Evolutionary conservation across 441 rosid genomes (phyloP), one percentile per base, ranked within the genome.

Genomic region (Erodium texanum): DNA sequence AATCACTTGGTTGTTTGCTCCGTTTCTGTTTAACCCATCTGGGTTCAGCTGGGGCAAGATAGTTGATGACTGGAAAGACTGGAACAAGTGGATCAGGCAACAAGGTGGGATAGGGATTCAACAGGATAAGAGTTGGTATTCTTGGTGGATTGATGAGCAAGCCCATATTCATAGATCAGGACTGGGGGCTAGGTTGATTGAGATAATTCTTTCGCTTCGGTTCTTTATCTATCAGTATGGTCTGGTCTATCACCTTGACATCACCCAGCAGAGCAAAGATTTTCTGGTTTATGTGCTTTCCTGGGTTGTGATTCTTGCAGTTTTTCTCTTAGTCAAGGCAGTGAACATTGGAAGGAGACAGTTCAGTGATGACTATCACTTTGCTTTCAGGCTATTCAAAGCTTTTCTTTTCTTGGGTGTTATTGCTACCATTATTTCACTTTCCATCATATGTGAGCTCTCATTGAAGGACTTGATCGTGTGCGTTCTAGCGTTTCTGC

Each of bases 141-240:
- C 99, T 8, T 94, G 99, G 99, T 94, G 99, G 99, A 77, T 75
- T 34, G 97, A 89, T n/a, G 98, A 92, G 71, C 99, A 94, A 79
- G 83, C 86, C 29, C 99, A 89, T 79, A 87, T 94, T 38, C 84
- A 78, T 54, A 83, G 78, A 59, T 89, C 96, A 3, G 94, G 97
- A 29, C 72, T 86, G 24, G 88, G 87, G 20, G 95, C 97, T 75
- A 84, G 94, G 70, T 66, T 86, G 70, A 76, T 88, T 27, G 97
- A 94, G 79, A 80, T 94, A 2, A 67, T 94, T 73, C 86, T 94
- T 24, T 92, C 97, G 65, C 72, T 85, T 72, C 88, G 97, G 65
- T 94, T 94, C 78, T 94, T 94, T 41, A 79, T 94, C 78, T 94
- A 94, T 79, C 99, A 94, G 82, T 94, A 94, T 64, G 99, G 99